Base-by-base conservation (phyloP, 1,284 basidiomycete species). In the Takashimella koratensis region DNA sequence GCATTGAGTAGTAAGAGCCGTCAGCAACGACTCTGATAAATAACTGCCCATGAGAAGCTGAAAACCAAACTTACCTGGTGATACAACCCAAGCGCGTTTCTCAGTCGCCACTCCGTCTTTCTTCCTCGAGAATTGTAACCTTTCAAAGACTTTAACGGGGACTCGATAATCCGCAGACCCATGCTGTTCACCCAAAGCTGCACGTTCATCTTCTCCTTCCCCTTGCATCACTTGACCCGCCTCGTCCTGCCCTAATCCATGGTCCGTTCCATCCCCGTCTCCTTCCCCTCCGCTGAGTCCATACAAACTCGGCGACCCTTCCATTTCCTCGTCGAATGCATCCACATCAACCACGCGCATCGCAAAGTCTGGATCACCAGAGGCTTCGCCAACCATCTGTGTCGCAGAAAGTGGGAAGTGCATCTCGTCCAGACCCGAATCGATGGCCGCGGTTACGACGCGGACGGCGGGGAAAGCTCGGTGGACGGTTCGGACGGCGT, bases 391-490 rank as follows among this genome's bases (percentile, higher is more conserved):
- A 19, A 71, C 53, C 4, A 63, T 49, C 4, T 65, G 50, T 3
- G n/a, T 40, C 3, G 54, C 46, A 36, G 57, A 54, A 21, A 73
- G 51, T 11, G 72, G 64, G 36, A 76, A 53, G 23, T 64, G 69
- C 54, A 71, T 66, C 52, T 75, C 74, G 44, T 63, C 54, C 10
- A 75, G 60, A 57, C 55, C 73, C 47, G 48, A 49, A 67, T 95
- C 91, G 4, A 93, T 82, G 0, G 86, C 87, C 1, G 87, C 88
- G 58, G 87, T 89, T 19, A 95, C 84, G 62, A 96, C 84, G 59
- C 83, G 84, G 19, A 95, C 83, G 12, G 74, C 64, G 1, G 94
- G 92, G 76, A 96, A 97, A 6, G 90, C 90, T 16, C 82, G 81
- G 58, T 85, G 83, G 27, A 90, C 84, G 13, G 84, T 84, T 20